Evolutionary conservation across 176 grass and related monocot species (phyloP), one percentile per base, ranked within the genome.

Genomic region (Dendrocalamus sinicus): DNA sequence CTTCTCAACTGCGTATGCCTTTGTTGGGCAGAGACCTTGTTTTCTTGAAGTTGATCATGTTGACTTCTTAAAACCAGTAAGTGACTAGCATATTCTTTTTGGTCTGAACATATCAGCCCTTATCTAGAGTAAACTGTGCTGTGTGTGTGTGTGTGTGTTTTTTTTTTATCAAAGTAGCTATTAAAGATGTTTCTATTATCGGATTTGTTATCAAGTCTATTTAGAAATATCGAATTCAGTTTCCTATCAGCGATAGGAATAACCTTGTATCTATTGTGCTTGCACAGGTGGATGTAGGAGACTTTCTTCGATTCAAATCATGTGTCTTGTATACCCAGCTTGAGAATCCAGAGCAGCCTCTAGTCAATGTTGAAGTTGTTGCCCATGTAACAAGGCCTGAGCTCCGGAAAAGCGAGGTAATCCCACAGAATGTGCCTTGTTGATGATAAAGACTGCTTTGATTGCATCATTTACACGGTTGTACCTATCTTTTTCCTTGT

Each of bases 1-100:
- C 63, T 99, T 99, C 88, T 94, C 96, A 41, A 96, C 96, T 84
- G 96, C 90, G 2, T 99, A 99, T 73, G 96, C 93, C 65, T 99
- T 99, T 76, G 88, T 96, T 76, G 93, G 96, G 24, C 90, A 88
- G 77, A 86, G 85, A 88, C 96, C 92, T 23, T 91, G 76, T 83
- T 99, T 99, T 94, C 88, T 99, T 59, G 96, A 99, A 87, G 93
- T 99, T 1, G 96, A 99, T 77, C 96, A 96, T 82, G 94, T 99
- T 47, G 96, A 99, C 86, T 99, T 99, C 80, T 85, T 99, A 78
- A 99, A 96, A 83, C 93, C 92, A 13, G 96, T 99, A 85, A 94
- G 93, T 89, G 69, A 12, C 30, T 77, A 60, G 48, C 72, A 46
- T 75, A 72, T 46, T 82, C 13, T 46, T 66, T 84, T 80, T 71